A percentile compares a stretch with the other conserved stretches of the same genome.
These are phyloP conservation scores for Allomyces arbusculus DNA, from an alignment of 192 early-diverging fungal genomes.

Conservation along the genomic window DNA sequence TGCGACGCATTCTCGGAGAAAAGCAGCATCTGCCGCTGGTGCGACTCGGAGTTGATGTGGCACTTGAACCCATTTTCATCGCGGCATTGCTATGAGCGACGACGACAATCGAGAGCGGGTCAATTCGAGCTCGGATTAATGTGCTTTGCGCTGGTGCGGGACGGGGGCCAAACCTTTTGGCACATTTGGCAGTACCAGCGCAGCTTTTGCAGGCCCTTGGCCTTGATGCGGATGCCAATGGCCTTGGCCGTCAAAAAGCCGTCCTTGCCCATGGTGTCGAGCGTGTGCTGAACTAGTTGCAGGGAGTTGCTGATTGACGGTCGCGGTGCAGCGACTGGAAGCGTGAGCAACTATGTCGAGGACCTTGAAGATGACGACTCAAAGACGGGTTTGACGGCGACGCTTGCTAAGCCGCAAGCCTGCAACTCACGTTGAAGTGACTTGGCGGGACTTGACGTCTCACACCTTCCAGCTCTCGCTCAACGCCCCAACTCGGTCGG, in stretches of 20 bases:
- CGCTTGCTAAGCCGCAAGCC: too few species aligned
- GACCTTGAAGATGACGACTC: too few species aligned
- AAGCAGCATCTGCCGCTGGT: slow-evolving; percentile 75
- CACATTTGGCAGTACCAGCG: slow-evolving; percentile 92
- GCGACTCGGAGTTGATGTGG: slow-evolving; percentile 72
- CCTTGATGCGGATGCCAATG: slow-evolving; percentile 72
- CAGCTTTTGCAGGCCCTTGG: slow-evolving; percentile 75
- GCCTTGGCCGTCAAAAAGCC: slow-evolving; percentile 65
- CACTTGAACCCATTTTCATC: slow-evolving; percentile 95
- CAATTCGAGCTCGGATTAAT: not conserved
- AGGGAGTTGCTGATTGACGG: too few species aligned
- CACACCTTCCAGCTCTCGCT: too few species aligned
- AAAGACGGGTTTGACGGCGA: too few species aligned
- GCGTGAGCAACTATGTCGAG: too few species aligned
- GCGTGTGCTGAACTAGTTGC: too few species aligned
- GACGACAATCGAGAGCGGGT: not conserved
- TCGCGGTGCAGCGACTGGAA: too few species aligned
- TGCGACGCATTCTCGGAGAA: slow-evolving; percentile 61
- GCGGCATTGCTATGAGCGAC: slow-evolving; percentile 30
- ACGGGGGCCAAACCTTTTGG: slow-evolving; percentile 28
- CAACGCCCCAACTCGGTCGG: too few species aligned
- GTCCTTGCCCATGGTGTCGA: slow-evolving; percentile 33
- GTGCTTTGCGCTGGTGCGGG: not conserved
- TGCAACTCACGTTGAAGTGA: too few species aligned
- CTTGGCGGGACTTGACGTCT: too few species aligned